Conservation (phyloP, 2,329 filamentous ascomycete species). For the Dactylellina drechsleri region DNA sequence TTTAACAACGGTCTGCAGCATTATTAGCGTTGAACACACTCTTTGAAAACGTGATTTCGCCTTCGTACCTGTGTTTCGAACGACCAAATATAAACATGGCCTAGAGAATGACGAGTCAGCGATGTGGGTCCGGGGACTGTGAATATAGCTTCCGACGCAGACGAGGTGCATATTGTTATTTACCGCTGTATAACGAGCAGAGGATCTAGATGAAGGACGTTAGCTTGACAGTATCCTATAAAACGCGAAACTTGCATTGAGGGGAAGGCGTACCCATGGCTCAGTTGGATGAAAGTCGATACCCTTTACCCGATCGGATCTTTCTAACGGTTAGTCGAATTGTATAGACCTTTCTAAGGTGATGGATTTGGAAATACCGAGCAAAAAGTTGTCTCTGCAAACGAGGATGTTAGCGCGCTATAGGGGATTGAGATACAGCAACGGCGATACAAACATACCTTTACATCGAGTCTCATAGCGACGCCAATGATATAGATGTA, state of each 20-base stretch:
- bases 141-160: neutral
- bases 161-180: conserved; percentile 57
- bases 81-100: conserved; percentile 99
- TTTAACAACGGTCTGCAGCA: conserved; percentile 82
- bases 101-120: conserved; percentile 63
- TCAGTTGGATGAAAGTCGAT: conserved; percentile 97
- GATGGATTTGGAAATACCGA: conserved; percentile 26
- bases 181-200: conserved; percentile 95
- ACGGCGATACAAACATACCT: conserved; percentile 17
- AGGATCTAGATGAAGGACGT: conserved; percentile 68
- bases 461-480: conserved; percentile 54
- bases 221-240: neutral
- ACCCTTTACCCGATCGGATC: conserved; percentile 94
- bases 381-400: conserved; percentile 53
- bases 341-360: neutral
- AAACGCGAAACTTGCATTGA: neutral
- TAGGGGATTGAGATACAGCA: neutral
- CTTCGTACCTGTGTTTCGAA: conserved; percentile 82
- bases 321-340: conserved; percentile 15
- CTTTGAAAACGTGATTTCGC: neutral
- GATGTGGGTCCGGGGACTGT: neutral
- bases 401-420: conserved; percentile 14
- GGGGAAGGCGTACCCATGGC: conserved; percentile 76
- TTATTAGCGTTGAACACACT: neutral
- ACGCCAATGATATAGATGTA: conserved; percentile 1